Conservation (phyloP, 805 yeast species). For the Wickerhamomyces kurtzmanii region DNA sequence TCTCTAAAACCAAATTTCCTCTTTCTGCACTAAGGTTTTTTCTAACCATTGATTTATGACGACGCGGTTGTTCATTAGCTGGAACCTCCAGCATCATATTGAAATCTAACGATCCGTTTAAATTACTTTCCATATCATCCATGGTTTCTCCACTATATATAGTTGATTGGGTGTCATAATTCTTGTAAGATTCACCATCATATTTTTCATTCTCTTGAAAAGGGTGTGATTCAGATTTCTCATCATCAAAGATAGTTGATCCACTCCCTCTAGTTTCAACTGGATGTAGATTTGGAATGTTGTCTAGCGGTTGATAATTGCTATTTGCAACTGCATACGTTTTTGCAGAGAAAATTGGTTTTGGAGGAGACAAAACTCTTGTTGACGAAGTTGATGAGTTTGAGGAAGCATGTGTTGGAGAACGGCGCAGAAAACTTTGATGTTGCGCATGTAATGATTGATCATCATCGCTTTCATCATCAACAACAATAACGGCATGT, state of each 20-base stretch:
- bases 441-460: conserved; percentile 7
- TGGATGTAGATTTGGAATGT: conserved; percentile 7
- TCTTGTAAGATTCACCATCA: conserved; percentile 17
- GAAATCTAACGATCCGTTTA: conserved; percentile 24
- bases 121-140: conserved; percentile 19
- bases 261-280: conserved; percentile 22
- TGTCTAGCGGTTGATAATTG: conserved; percentile 2
- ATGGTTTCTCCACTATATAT: conserved; percentile 25
- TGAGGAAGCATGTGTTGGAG: conserved; percentile 23
- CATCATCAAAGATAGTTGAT: conserved; percentile 15
- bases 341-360: conserved; percentile 53
- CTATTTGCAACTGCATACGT: conserved; percentile 51
- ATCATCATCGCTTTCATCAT: conserved; percentile 27
- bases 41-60: conserved; percentile 58
- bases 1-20: conserved; percentile 83
- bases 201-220: conserved; percentile 6
- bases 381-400: conserved; percentile 21
- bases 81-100: conserved; percentile 33
- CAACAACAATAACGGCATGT: conserved; percentile 37
- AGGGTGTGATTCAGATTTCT: conserved; percentile 9
- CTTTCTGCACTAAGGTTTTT: conserved; percentile 68
- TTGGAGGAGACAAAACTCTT: conserved; percentile 50
- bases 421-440: conserved; percentile 18
- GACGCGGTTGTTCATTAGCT: conserved; percentile 33
- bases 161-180: conserved; percentile 10